Base-by-base conservation (phyloP, 805 yeast species). In the Candida xyloterini region DNA sequence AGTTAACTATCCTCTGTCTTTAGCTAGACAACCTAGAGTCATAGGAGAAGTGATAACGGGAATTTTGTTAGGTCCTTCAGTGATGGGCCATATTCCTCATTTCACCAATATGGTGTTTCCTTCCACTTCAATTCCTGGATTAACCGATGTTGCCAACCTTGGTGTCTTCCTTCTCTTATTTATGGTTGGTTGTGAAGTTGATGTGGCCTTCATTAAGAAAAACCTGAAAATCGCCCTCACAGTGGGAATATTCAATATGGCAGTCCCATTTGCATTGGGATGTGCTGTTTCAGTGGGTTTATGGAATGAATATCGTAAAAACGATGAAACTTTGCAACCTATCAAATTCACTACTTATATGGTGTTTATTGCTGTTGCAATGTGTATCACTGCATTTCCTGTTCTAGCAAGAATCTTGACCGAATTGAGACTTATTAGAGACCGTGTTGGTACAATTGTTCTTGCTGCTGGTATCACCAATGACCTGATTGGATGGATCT, bases 331-430 rank as follows among this genome's bases (percentile, higher is more conserved):
- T 29, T 45, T 55, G 27, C 61, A 63, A 5, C 56, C 59, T 4
- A 67, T 79, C 25, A 67, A 78, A 38, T 84, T 84, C 55, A 79
- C 90, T 10, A 82, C 88, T 0, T 85, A 72, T 51, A 78, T 81
- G 82, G 84, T 84, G 9, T 85, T 85, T 51, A 79, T 85, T 35
- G 90, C 91, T 2, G 88, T 83, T 10, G 91, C 95, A 2, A 72
- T 84, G 70, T 78, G 91, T 47, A 83, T 85, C 48, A 85, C 95
- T 3, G 95, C 95, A 1, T 81, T 85, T 59, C 95, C 95, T 0
- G 95, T 85, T 2, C 63, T 85, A 46, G 91, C 86, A 1, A 76
- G 95, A 56, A 85, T 85, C 20, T 63, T 85, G 47, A 79, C 88
- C 5, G 91, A 84, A 55, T 67, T 85, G 46, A 72, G 84, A 48